phyloP scores from a whole-genome alignment of 805 yeast species.

The Saccharomycopsis sp. region DNA sequence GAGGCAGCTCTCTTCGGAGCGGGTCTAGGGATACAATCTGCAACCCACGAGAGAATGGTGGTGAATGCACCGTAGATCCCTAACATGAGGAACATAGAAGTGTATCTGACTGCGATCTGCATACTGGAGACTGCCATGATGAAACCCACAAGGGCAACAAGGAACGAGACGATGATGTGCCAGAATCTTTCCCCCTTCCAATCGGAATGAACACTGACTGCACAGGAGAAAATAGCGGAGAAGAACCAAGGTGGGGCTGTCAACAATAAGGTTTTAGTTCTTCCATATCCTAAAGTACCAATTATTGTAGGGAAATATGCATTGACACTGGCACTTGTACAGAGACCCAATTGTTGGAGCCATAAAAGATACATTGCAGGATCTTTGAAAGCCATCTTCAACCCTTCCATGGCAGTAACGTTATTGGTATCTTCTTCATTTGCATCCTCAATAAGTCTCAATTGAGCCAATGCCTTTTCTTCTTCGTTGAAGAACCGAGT shows the following conservation, averaged over 20 bases:
- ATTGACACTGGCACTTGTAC: slow-evolving; percentile 55
- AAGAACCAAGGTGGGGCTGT: slow-evolving; percentile 55
- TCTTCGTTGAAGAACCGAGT: slow-evolving; percentile 35
- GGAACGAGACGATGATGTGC: slow-evolving; percentile 41
- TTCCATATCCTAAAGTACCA: slow-evolving; percentile 43
- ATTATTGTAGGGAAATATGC: slow-evolving; percentile 59
- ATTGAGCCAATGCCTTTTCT: slow-evolving; percentile 26
- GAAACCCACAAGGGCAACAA: slow-evolving; percentile 39
- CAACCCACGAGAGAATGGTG: slow-evolving; percentile 47
- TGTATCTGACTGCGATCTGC: slow-evolving; percentile 51
- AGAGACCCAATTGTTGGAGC: slow-evolving; percentile 31
- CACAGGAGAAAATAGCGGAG: slow-evolving; percentile 43
- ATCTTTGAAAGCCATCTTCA: slow-evolving; percentile 12
- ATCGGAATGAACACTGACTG: slow-evolving; percentile 53
- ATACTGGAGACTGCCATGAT: slow-evolving; percentile 43
- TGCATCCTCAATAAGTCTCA: slow-evolving; percentile 15
- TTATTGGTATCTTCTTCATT: slow-evolving; percentile 13
- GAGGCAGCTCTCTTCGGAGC: slow-evolving; percentile 55
- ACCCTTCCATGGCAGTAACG: slow-evolving; percentile 5
- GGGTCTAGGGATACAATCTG: slow-evolving; percentile 50
- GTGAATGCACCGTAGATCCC: slow-evolving; percentile 49
- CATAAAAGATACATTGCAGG: slow-evolving; percentile 15
- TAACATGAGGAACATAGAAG: slow-evolving; percentile 55
- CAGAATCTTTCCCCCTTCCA: slow-evolving; percentile 48
- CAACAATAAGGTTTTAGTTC: slow-evolving; percentile 45